Conservation (phyloP, 108 stramenopile species). For the Aureococcus anophagefferens region DNA sequence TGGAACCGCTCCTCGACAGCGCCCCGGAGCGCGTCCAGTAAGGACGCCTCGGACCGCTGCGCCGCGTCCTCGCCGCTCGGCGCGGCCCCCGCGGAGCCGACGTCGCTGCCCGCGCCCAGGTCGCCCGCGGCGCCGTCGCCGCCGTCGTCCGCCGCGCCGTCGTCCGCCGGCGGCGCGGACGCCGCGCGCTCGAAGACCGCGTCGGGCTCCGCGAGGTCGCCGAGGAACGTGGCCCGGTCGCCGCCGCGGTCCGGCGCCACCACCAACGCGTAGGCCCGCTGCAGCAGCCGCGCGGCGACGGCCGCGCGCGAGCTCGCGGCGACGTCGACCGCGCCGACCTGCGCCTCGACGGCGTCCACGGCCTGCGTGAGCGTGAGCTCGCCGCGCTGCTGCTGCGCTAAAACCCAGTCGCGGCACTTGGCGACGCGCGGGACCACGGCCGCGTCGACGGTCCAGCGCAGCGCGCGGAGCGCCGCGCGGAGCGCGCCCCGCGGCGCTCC, state of each 20-base stretch:
- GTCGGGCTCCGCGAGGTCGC: neutral
- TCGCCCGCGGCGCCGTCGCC: neutral
- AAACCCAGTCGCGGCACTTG: neutral
- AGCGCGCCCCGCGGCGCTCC: neutral
- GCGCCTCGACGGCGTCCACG: neutral
- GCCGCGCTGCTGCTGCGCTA: neutral
- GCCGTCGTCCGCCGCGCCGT: too few species aligned
- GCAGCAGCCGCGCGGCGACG: neutral
- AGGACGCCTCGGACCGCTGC: neutral
- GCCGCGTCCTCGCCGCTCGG: neutral
- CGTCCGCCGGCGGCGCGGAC: too few species aligned
- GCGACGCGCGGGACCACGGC: neutral
- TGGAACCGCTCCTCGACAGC: slow-evolving; percentile 3
- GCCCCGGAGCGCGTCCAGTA: neutral
- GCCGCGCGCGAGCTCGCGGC: neutral
- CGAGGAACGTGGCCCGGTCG: neutral
- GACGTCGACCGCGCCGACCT: neutral
- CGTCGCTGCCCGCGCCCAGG: neutral
- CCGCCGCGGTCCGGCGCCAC: too few species aligned
- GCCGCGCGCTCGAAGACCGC: too few species aligned
- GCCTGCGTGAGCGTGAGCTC: neutral
- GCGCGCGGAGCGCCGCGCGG: neutral
- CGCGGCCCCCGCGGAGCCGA: neutral
- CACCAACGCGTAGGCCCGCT: neutral
- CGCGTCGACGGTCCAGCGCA: neutral